Conservation (phyloP, 1,284 basidiomycete genomes). For the Apiotrichum montevideense region DNA sequence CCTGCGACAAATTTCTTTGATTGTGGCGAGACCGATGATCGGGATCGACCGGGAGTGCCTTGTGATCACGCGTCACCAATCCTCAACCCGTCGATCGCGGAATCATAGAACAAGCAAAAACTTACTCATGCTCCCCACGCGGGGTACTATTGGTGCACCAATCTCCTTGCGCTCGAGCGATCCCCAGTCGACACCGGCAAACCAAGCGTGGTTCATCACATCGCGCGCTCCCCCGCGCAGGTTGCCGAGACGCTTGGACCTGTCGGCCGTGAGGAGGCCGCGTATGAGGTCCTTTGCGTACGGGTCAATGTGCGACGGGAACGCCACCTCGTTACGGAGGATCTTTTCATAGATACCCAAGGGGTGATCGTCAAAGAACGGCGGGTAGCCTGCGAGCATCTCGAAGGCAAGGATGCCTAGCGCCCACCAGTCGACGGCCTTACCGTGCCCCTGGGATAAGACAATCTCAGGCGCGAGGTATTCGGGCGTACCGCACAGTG, state of each 20-base stretch:
- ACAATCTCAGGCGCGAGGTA: conserved; percentile 51
- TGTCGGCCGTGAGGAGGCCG: conserved; percentile 48
- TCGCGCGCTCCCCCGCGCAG: conserved; percentile 49
- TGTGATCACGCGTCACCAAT: no score
- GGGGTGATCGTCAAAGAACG: conserved; percentile 49
- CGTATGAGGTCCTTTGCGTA: conserved; percentile 50
- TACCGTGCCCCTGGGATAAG: conserved; percentile 50
- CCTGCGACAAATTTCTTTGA: no score
- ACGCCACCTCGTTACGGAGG: conserved; percentile 47
- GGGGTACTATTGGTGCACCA: conserved; percentile 50
- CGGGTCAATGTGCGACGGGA: conserved; percentile 49
- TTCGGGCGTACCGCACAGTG: conserved; percentile 49
- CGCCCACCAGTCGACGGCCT: conserved; percentile 53
- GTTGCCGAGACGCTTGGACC: conserved; percentile 50
- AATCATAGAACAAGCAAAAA: background rate
- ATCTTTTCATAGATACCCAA: conserved; percentile 50
- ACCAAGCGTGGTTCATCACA: conserved; percentile 51
- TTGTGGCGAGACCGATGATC: background rate
- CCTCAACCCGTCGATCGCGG: no score
- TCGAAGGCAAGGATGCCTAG: conserved; percentile 51
- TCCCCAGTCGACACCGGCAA: conserved; percentile 51
- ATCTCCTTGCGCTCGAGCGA: conserved; percentile 48
- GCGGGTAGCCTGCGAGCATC: conserved; percentile 50
- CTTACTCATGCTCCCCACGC: conserved; percentile 48
- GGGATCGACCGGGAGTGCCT: no score